Evolutionary conservation across 2,329 filamentous ascomycete genomes (phyloP).

Genomic region (Fusarium marasasianum): DNA sequence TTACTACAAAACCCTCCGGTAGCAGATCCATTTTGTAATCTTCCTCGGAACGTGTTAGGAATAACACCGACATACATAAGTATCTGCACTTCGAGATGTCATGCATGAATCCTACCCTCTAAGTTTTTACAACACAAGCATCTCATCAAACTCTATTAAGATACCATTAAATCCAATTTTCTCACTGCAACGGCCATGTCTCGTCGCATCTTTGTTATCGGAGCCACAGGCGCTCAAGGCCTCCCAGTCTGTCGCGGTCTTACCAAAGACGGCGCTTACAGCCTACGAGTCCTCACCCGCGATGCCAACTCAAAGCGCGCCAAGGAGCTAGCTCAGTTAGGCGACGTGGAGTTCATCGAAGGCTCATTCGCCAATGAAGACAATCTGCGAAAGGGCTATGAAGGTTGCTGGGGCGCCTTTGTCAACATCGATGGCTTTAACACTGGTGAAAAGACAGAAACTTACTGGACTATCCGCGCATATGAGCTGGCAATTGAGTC

Average conservation of each 20-base stretch:
- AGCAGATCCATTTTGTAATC: fast-evolving
- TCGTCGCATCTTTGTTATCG: conserved; percentile 10
- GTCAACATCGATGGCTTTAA: conserved; percentile 23
- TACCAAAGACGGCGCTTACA: background rate
- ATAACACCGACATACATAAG: no score
- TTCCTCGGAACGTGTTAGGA: fast-evolving
- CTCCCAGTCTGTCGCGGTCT: conserved; percentile 10
- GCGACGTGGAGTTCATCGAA: background rate
- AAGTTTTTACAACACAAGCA: fast-evolving
- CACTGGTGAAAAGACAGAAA: conserved; percentile 26
- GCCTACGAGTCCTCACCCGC: conserved; percentile 13
- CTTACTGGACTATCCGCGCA: background rate
- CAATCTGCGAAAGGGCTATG: background rate
- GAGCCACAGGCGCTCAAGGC: conserved; percentile 19
- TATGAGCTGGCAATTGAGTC: conserved; percentile 20
- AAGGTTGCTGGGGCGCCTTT: conserved; percentile 2
- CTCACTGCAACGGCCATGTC: background rate
- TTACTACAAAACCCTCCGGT: background rate
- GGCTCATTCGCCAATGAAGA: conserved; percentile 10
- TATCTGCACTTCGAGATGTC: fast-evolving
- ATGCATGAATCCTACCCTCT: background rate
- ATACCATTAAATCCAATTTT: fast-evolving
- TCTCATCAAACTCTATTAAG: fast-evolving
- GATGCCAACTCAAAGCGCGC: background rate
- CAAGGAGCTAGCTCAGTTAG: background rate